phyloP scores from a whole-genome alignment of 441 rosid genomes.

The Euphorbia celastroides region DNA sequence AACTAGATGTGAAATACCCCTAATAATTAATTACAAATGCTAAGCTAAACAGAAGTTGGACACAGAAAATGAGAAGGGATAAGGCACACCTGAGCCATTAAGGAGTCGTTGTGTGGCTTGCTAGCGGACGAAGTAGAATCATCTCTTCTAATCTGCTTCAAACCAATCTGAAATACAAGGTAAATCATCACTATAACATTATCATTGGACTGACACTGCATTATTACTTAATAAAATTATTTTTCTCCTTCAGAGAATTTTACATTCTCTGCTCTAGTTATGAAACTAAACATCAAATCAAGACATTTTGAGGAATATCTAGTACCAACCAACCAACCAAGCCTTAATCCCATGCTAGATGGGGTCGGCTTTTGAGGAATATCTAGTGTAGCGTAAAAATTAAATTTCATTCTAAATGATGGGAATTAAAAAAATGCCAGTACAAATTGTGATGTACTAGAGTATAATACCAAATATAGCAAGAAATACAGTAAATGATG shows the following conservation, averaged over 20 bases:
- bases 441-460: background rate
- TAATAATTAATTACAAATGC: background rate
- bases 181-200: conserved; percentile 1
- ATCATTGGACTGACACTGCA: background rate
- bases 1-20: background rate
- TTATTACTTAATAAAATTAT: too few relatives aligned
- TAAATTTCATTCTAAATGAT: background rate
- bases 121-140: conserved; percentile 33
- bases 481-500: background rate
- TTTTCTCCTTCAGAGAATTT: background rate
- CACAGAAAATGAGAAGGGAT: background rate
- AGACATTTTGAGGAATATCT: background rate
- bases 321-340: too few relatives aligned
- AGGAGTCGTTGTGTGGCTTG: conserved; percentile 43
- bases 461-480: background rate
- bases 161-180: conserved; percentile 32
- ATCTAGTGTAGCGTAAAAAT: background rate
- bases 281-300: background rate
- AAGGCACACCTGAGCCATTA: conserved; percentile 57
- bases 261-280: background rate
- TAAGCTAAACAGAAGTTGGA: background rate
- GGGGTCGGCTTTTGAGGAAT: too few relatives aligned
- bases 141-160: conserved; percentile 36
- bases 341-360: too few relatives aligned
- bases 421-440: background rate